Evolutionary conservation across 768 basidiomycete species (phyloP).

Genomic region (Omphalotus guepiniiformis): DNA sequence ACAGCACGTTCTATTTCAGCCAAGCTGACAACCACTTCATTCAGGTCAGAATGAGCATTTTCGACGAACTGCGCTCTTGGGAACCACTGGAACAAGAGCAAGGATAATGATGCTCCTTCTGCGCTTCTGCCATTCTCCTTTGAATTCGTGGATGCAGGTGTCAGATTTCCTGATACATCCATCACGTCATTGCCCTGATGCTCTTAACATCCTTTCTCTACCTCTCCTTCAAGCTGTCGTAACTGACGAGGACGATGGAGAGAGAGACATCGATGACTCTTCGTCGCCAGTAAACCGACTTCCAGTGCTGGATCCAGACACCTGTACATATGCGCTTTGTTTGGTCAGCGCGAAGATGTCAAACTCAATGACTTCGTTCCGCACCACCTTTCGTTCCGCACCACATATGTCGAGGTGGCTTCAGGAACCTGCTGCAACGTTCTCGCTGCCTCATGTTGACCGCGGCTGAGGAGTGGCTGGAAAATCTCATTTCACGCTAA

Average conservation of each 20-base stretch:
- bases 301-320: constrained; percentile 5
- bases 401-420: constrained; percentile 2
- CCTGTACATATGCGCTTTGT: constrained; percentile 6
- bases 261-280: too few relatives aligned
- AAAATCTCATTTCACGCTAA: constrained; percentile 1
- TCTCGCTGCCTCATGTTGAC: constrained; percentile 1
- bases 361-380: neutral
- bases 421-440: constrained; percentile 2
- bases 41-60: constrained; percentile 19
- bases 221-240: constrained; percentile 3
- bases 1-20: neutral
- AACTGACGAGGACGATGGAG: too few relatives aligned
- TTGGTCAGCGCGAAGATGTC: constrained; percentile 1
- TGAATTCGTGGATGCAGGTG: neutral
- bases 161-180: constrained; percentile 6
- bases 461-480: constrained; percentile 9
- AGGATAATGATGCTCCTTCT: constrained; percentile 20
- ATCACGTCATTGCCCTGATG: constrained; percentile 6
- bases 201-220: constrained; percentile 9
- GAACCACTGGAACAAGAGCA: constrained; percentile 15
- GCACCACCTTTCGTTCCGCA: too few relatives aligned
- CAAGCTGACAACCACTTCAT: neutral
- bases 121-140: constrained; percentile 9
- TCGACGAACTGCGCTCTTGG: constrained; percentile 12
- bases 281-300: neutral